Percentiles rank a stretch among this genome's conserved stretches.
Conservation (phyloP, 2,329 filamentous ascomycete species). For the Monilinia polystroma region DNA sequence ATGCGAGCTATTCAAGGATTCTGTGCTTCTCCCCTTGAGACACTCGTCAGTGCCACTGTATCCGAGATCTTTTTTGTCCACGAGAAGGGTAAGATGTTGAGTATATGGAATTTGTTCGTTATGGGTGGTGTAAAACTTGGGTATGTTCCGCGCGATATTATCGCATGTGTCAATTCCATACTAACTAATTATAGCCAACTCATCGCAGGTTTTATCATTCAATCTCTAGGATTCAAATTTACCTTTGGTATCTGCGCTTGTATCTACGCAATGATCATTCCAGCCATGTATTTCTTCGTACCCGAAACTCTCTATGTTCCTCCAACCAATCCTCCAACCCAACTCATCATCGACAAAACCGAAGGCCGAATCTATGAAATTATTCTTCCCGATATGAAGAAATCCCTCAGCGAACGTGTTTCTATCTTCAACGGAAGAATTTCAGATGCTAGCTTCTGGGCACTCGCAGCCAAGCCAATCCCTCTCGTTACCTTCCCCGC, state of each 20-base stretch:
- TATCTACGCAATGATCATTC: conserved; percentile 45
- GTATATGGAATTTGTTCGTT: conserved; percentile 35
- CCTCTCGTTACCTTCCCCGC: conserved; percentile 52
- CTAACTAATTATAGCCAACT: conserved; percentile 41
- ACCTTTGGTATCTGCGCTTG: conserved; percentile 44
- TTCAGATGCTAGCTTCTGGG: conserved; percentile 42
- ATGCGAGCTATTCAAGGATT: conserved; percentile 40
- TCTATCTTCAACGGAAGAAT: conserved; percentile 44
- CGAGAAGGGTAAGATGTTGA: conserved; percentile 43
- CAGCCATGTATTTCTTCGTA: conserved; percentile 47
- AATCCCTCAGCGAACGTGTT: conserved; percentile 42
- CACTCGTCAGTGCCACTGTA: conserved; percentile 42
- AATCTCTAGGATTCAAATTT: conserved; percentile 41
- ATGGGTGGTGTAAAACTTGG: conserved; percentile 38
- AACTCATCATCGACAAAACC: conserved; percentile 34
- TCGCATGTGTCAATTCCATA: neutral
- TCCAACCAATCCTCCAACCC: conserved; percentile 23
- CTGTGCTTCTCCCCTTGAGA: conserved; percentile 38
- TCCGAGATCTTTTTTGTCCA: conserved; percentile 50
- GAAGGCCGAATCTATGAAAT: conserved; percentile 34
- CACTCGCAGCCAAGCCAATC: conserved; percentile 46
- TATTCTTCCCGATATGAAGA: conserved; percentile 34
- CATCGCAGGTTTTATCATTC: conserved; percentile 45
- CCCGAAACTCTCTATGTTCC: conserved; percentile 45
- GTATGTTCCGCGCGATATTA: conserved; percentile 24